These are phyloP conservation scores for Galium porrigens DNA, from an alignment of 305 asterid species.

Conservation along the genomic window DNA sequence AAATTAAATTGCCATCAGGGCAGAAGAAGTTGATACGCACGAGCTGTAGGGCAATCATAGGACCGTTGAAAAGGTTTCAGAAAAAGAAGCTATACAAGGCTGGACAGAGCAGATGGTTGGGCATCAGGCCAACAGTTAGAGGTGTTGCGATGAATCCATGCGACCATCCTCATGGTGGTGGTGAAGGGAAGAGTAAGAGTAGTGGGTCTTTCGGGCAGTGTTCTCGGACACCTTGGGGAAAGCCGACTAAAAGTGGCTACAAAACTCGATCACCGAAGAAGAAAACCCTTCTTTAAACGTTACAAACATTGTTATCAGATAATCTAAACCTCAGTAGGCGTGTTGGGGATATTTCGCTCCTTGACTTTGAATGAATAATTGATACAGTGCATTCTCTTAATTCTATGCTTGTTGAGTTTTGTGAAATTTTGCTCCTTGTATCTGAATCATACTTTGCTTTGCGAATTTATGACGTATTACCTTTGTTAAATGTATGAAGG, in stretches of 20 bases:
- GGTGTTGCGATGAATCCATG: slow-evolving; percentile 93
- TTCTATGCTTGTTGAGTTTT: not conserved
- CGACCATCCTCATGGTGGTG: slow-evolving; percentile 95
- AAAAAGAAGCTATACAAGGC: slow-evolving; percentile 72
- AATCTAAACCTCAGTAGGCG: not conserved
- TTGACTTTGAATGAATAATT: not conserved
- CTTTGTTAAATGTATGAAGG: not conserved
- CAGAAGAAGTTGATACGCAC: slow-evolving; percentile 54
- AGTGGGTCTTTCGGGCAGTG: slow-evolving; percentile 64
- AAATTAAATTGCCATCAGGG: slow-evolving; percentile 61
- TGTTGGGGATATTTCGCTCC: not conserved
- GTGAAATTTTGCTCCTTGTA: not conserved
- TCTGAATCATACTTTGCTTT: not conserved
- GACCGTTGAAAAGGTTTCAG: slow-evolving; percentile 43
- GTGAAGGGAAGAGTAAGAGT: slow-evolving; percentile 94
- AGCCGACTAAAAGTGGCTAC: slow-evolving; percentile 79
- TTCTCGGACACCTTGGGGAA: slow-evolving; percentile 82
- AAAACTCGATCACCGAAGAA: slow-evolving; percentile 65
- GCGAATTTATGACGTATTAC: not conserved
- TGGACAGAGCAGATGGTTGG: slow-evolving; percentile 73
- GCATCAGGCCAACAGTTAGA: slow-evolving; percentile 65
- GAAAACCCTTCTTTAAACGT: slow-evolving; percentile 21
- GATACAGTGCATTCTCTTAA: not conserved
- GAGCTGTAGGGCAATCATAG: slow-evolving; percentile 66
- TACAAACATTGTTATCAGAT: not conserved